Evolutionary conservation across 257 asterid species (phyloP).

Genomic region (Rehmannia glutinosa): DNA sequence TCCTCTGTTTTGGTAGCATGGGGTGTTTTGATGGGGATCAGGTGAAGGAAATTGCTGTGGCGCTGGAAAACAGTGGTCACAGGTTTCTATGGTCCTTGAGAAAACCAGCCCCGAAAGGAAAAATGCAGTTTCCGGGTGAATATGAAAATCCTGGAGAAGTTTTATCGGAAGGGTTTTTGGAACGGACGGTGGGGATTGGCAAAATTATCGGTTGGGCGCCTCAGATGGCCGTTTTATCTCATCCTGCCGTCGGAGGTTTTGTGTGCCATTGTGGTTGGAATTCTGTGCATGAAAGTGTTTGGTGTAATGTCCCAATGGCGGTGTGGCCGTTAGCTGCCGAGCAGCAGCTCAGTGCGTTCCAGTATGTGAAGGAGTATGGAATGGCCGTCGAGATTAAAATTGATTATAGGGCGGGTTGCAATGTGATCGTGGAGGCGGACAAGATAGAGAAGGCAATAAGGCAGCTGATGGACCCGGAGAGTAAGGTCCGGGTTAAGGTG

Average conservation of each 20-base stretch:
- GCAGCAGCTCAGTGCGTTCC: slow-evolving; percentile 38
- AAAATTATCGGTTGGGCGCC: slow-evolving; percentile 44
- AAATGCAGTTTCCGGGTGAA: slow-evolving; percentile 11
- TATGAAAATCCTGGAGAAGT: slow-evolving; percentile 17
- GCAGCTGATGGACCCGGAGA: slow-evolving; percentile 22
- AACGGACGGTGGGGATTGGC: slow-evolving; percentile 23
- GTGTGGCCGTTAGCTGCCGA: slow-evolving; percentile 36
- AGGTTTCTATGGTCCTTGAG: slow-evolving; percentile 42
- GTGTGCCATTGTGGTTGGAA: slow-evolving; percentile 50
- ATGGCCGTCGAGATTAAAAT: slow-evolving; percentile 26
- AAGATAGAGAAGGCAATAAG: slow-evolving; percentile 15
- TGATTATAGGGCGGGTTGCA: background rate
- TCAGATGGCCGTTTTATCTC: slow-evolving; percentile 29
- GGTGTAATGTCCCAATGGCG: slow-evolving; percentile 39
- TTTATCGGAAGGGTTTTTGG: slow-evolving; percentile 33
- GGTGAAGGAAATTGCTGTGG: slow-evolving; percentile 34
- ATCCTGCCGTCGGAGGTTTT: slow-evolving; percentile 36
- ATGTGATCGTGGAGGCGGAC: slow-evolving; percentile 10
- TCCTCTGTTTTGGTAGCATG: slow-evolving; percentile 33
- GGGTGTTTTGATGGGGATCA: slow-evolving; percentile 27
- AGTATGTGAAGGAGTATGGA: slow-evolving; percentile 22
- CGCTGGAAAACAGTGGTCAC: slow-evolving; percentile 22
- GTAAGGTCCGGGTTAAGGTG: slow-evolving; percentile 14
- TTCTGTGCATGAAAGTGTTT: slow-evolving; percentile 34
- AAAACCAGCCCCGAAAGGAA: slow-evolving; percentile 20